These are phyloP conservation scores for Fusarium palustre DNA, from an alignment of 2,329 filamentous ascomycete species.

Conservation along the genomic window DNA sequence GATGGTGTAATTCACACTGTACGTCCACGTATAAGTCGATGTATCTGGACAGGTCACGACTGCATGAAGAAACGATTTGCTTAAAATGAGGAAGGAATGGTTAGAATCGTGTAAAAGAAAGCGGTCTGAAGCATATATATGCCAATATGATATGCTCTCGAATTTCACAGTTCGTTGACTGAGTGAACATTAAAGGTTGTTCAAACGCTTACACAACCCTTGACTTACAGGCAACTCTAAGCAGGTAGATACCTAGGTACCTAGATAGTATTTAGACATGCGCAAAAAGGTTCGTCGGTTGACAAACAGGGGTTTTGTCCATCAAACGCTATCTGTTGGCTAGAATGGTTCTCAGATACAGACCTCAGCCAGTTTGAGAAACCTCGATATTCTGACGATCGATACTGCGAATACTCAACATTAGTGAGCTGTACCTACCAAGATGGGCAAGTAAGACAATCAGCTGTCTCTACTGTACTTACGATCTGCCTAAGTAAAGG, in stretches of 20 bases:
- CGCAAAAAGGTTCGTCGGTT: not conserved
- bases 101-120: not conserved
- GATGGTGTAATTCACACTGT: not conserved
- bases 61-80: not conserved
- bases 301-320: not conserved
- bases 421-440: too few relatives aligned
- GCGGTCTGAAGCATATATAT: not conserved
- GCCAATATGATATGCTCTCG: not conserved
- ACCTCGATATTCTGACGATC: not conserved
- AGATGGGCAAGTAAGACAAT: too few relatives aligned
- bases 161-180: not conserved
- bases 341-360: not conserved
- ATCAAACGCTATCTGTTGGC: not conserved
- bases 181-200: not conserved
- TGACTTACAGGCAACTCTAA: not conserved
- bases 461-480: not conserved
- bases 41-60: not conserved
- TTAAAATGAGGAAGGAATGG: not conserved
- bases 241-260: too few relatives aligned
- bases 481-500: too few relatives aligned
- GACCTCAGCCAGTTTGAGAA: not conserved
- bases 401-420: not conserved
- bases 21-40: not conserved
- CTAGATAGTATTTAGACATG: not conserved
- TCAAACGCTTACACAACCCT: not conserved